These are phyloP conservation scores for Murraya koenigii DNA, from an alignment of 345 rosid genomes.

Conservation along the genomic window DNA sequence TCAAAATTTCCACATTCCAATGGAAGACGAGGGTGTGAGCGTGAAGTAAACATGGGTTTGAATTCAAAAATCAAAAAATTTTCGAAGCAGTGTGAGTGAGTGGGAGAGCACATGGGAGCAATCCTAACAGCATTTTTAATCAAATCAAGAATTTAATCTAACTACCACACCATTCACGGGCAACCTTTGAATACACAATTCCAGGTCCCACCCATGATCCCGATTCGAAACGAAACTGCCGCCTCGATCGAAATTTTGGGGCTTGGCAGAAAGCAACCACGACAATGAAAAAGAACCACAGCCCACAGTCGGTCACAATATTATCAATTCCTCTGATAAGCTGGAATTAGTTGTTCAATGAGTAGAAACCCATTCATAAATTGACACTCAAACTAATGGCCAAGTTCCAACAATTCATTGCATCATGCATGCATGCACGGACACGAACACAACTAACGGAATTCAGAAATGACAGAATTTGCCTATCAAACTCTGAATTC, in stretches of 20 bases:
- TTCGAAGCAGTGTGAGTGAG: constrained; percentile 8
- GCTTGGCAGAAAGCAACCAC: neutral
- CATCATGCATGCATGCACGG: no score
- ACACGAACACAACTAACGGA: neutral
- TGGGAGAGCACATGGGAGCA: constrained; percentile 31
- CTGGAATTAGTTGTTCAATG: neutral
- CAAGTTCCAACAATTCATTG: neutral
- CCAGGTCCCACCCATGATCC: constrained; percentile 24
- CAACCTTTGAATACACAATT: constrained; percentile 4
- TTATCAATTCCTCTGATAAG: neutral
- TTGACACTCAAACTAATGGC: neutral
- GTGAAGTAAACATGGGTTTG: constrained; percentile 18
- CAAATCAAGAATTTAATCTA: constrained; percentile 2
- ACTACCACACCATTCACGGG: constrained; percentile 33
- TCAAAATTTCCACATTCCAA: constrained; percentile 12
- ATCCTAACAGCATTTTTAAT: constrained; percentile 18
- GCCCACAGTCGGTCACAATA: neutral
- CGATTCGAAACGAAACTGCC: constrained; percentile 10
- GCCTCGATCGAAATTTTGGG: constrained; percentile 4
- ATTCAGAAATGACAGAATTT: neutral
- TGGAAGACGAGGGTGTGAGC: constrained; percentile 6
- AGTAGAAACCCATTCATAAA: neutral
- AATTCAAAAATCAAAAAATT: constrained; percentile 10
- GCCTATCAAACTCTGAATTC: neutral
- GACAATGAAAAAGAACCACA: neutral